Conservation (phyloP, 169 alveolate genomes). For the Plasmodium coatneyi region DNA sequence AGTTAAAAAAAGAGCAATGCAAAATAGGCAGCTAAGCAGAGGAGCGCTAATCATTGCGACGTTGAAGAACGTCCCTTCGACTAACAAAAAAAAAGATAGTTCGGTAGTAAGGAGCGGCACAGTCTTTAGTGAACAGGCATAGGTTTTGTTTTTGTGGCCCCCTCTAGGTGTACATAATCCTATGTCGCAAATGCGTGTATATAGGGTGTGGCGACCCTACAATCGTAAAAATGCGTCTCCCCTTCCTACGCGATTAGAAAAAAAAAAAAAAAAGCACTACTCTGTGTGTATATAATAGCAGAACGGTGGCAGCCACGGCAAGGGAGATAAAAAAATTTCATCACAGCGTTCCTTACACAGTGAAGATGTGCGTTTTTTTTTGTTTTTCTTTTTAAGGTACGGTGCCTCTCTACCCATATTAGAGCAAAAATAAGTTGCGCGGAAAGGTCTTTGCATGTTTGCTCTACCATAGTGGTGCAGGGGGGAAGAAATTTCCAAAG, state of each 20-base stretch:
- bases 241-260: neutral
- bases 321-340: neutral
- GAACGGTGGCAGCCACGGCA: neutral
- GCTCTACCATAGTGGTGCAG: neutral
- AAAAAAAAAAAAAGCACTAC: neutral
- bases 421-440: neutral
- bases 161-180: neutral
- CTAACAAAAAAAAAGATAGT: neutral
- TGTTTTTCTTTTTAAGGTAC: neutral
- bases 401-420: neutral
- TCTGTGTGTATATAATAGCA: neutral
- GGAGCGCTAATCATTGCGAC: neutral
- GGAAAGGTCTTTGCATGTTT: neutral
- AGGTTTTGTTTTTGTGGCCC: neutral
- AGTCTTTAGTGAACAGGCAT: neutral
- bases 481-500: neutral
- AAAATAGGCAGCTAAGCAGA: neutral
- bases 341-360: neutral
- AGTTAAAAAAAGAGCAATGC: neutral
- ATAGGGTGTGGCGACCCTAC: neutral
- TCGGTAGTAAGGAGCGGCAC: neutral
- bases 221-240: neutral
- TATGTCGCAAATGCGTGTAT: neutral
- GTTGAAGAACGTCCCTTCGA: neutral
- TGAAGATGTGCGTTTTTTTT: neutral